Evolutionary conservation across 2,329 filamentous ascomycete species (phyloP).

Genomic region (Trichoderma sp.): DNA sequence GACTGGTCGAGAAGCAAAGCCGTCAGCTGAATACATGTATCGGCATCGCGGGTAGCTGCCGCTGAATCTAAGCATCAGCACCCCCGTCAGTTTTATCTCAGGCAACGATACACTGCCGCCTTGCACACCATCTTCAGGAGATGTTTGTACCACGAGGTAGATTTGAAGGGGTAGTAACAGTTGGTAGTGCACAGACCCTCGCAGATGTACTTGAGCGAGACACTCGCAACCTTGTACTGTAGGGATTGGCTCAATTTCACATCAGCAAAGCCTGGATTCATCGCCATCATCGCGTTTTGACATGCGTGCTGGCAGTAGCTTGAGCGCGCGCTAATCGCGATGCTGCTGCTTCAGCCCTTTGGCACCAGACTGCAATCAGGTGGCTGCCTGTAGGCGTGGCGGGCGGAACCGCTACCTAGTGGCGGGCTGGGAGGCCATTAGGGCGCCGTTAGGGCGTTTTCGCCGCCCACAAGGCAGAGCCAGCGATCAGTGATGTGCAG

Average conservation of each 20-base stretch:
- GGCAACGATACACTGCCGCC: not conserved
- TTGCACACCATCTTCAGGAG: not conserved
- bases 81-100: not conserved
- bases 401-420: slow-evolving; percentile 2
- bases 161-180: not conserved
- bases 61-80: not conserved
- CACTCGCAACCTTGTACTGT: not conserved
- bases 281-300: not conserved
- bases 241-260: not conserved
- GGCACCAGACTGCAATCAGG: not conserved
- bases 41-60: slow-evolving; percentile 6
- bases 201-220: not conserved
- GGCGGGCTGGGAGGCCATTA: not conserved
- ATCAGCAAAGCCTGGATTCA: not conserved
- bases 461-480: not conserved
- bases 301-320: not conserved
- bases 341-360: not conserved
- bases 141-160: not conserved
- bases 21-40: slow-evolving; percentile 1
- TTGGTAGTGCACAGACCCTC: not conserved
- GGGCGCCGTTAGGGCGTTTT: not conserved
- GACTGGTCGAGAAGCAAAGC: not conserved
- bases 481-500: slow-evolving; percentile 9
- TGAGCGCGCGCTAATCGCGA: not conserved
- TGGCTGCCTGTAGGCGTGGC: slow-evolving; percentile 1